phyloP scores from a whole-genome alignment of 2,329 filamentous ascomycete genomes.

The Raffaelea deltoideospora region DNA sequence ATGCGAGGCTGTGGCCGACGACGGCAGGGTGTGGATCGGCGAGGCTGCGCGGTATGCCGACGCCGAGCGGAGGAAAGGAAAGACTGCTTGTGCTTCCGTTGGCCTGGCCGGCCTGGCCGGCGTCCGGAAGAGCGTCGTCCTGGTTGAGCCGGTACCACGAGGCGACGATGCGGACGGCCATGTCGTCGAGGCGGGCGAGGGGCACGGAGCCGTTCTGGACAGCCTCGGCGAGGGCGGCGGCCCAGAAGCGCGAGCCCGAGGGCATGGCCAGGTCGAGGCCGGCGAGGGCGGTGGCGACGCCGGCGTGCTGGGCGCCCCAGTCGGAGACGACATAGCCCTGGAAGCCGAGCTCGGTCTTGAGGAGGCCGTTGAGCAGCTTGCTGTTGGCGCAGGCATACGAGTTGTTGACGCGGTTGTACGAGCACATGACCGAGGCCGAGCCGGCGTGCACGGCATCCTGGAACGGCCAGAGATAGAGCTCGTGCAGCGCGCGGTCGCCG shows the following conservation, averaged over 20 bases:
- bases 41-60: conserved; percentile 46
- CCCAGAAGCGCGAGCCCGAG: conserved; percentile 22
- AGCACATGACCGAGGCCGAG: conserved; percentile 42
- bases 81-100: too few species aligned
- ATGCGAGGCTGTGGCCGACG: conserved; percentile 35
- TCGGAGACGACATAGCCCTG: conserved; percentile 64
- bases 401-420: conserved; percentile 57
- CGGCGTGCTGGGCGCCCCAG: conserved; percentile 59
- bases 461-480: conserved; percentile 45
- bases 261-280: conserved; percentile 66
- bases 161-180: conserved; percentile 56
- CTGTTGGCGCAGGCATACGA: conserved; percentile 57
- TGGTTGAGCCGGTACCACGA: conserved; percentile 44
- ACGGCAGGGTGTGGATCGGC: conserved; percentile 26
- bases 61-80: conserved; percentile 27
- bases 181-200: conserved; percentile 47
- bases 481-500: conserved; percentile 25
- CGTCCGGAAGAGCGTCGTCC: too few species aligned
- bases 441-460: conserved; percentile 50
- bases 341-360: conserved; percentile 47
- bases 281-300: conserved; percentile 56
- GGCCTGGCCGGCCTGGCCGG: too few species aligned
- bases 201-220: conserved; percentile 46
- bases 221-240: conserved; percentile 38
- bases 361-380: conserved; percentile 47